Conservation (phyloP, 331 rosid species). For the Quercus tomentella region DNA sequence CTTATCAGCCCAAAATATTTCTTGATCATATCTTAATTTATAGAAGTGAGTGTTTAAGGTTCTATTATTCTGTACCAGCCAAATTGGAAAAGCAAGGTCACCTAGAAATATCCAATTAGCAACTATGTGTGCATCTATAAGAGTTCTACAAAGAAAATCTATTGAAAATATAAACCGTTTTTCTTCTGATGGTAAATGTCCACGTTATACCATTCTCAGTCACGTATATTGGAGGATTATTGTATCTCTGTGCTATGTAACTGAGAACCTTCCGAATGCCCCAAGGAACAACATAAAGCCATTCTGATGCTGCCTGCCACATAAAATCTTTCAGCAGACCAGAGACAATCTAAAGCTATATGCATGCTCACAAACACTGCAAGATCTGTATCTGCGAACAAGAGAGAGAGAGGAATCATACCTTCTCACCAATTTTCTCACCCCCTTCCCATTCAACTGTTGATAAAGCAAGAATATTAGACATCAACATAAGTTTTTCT, state of each 20-base stretch:
- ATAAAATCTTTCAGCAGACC: conserved; percentile 11
- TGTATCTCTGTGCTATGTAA: conserved; percentile 62
- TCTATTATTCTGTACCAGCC: background rate
- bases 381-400: background rate
- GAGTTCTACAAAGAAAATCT: background rate
- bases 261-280: conserved; percentile 71
- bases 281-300: conserved; percentile 99
- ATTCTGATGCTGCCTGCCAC: conserved; percentile 95
- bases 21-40: background rate
- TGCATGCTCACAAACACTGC: background rate
- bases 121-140: background rate
- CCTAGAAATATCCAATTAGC: background rate
- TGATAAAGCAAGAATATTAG: conserved; percentile 20
- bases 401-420: conserved; percentile 26
- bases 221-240: conserved; percentile 50
- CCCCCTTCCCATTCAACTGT: conserved; percentile 91
- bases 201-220: conserved; percentile 79
- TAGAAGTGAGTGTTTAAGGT: background rate
- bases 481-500: conserved; percentile 7
- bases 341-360: background rate
- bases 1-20: background rate
- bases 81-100: background rate
- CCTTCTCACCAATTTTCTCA: conserved; percentile 79
- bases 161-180: background rate
- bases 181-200: background rate